Evolutionary conservation across 371 early-diverging fungal species (phyloP).

Genomic region (Entomophthora muscae): DNA sequence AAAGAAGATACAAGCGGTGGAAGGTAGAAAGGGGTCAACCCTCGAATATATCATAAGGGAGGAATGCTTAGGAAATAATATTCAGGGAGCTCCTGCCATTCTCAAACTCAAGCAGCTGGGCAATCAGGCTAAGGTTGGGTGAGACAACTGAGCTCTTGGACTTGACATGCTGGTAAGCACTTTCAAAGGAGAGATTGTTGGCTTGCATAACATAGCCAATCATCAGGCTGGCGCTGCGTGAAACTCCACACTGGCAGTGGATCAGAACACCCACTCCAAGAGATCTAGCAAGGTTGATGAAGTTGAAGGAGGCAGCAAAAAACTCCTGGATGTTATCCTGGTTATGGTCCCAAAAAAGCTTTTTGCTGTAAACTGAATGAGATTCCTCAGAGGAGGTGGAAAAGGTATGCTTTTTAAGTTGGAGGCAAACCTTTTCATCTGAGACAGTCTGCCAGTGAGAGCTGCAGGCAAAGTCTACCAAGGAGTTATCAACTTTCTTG

Average conservation of each 20-base stretch:
- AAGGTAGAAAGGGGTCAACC: neutral
- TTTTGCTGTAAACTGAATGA: conserved; percentile 27
- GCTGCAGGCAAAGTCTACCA: neutral
- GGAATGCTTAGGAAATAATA: neutral
- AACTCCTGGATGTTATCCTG: conserved; percentile 41
- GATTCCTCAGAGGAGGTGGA: neutral
- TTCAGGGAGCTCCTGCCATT: neutral
- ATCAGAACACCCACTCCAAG: conserved; percentile 47
- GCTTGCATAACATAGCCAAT: conserved; percentile 77
- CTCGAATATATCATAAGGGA: neutral
- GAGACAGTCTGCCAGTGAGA: neutral
- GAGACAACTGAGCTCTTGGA: conserved; percentile 41
- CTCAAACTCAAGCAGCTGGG: conserved; percentile 63
- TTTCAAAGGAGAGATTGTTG: conserved; percentile 27
- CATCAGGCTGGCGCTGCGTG: conserved; percentile 68
- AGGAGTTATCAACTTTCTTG: conserved; percentile 37
- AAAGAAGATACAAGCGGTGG: neutral
- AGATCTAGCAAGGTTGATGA: conserved; percentile 43
- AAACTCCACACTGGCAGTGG: conserved; percentile 80
- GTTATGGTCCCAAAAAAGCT: conserved; percentile 60
- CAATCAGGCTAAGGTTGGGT: conserved; percentile 62
- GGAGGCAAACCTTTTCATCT: neutral
- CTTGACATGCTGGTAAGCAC: conserved; percentile 66
- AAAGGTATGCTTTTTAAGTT: neutral
- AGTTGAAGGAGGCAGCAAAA: conserved; percentile 41